phyloP scores from a whole-genome alignment of 2,329 filamentous ascomycete species.

The Fusarium goolgardi region DNA sequence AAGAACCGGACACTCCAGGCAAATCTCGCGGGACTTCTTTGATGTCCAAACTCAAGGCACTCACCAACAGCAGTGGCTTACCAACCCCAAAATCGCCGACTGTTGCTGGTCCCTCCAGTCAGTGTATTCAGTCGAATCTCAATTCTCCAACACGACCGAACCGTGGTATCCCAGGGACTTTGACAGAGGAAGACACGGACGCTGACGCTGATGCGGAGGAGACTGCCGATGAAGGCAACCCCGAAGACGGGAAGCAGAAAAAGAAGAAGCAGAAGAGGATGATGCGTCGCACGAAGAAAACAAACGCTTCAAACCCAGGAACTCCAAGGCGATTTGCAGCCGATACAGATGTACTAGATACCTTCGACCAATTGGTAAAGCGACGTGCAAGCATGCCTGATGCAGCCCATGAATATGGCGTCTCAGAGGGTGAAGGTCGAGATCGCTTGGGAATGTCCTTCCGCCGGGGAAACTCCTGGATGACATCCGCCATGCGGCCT shows the following conservation, averaged over 20 bases:
- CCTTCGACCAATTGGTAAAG: conserved; percentile 64
- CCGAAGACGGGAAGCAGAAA: conserved; percentile 55
- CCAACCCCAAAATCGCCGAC: conserved; percentile 60
- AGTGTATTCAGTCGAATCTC: conserved; percentile 55
- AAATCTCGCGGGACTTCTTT: conserved; percentile 74
- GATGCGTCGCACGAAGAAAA: conserved; percentile 66
- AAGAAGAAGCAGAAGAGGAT: conserved; percentile 72
- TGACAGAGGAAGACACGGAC: conserved; percentile 62
- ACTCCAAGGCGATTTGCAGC: conserved; percentile 65
- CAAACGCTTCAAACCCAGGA: conserved; percentile 72
- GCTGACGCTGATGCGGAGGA: conserved; percentile 81
- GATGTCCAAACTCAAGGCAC: conserved; percentile 81
- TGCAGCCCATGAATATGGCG: conserved; percentile 68
- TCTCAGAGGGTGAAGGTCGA: conserved; percentile 81
- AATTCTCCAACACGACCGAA: conserved; percentile 63
- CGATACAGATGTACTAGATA: conserved; percentile 56
- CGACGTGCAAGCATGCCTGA: conserved; percentile 76
- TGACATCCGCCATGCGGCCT: conserved; percentile 61
- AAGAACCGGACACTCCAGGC: conserved; percentile 69
- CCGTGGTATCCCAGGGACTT: conserved; percentile 64
- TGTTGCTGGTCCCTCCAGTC: conserved; percentile 48
- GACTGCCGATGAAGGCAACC: conserved; percentile 78
- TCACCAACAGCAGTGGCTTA: conserved; percentile 67
- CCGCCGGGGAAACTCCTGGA: conserved; percentile 70
- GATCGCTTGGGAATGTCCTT: conserved; percentile 65